These are phyloP conservation scores for Psilocybe tampanensis DNA, from an alignment of 768 basidiomycete species.

Conservation along the genomic window DNA sequence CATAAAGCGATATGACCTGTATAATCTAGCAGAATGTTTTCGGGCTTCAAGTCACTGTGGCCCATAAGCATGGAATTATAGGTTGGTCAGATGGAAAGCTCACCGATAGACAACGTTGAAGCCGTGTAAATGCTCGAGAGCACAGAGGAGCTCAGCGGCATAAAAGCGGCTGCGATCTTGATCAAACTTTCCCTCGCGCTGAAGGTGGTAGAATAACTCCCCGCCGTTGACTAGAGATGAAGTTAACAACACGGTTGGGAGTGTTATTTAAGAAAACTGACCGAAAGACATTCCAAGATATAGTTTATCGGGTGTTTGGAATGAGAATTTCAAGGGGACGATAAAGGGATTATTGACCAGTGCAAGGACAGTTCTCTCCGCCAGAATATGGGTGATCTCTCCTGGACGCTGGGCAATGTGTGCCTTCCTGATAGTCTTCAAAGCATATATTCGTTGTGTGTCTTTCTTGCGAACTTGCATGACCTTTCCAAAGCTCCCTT, in stretches of 20 bases:
- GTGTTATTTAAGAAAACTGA: slow-evolving; percentile 33
- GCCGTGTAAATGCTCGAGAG: slow-evolving; percentile 92
- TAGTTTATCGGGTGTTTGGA: slow-evolving; percentile 96
- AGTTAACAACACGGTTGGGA: neutral
- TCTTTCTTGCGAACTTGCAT: slow-evolving; percentile 99
- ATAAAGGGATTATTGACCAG: slow-evolving; percentile 99
- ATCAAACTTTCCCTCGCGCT: slow-evolving; percentile 96
- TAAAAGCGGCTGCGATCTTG: slow-evolving; percentile 94
- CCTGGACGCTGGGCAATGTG: slow-evolving; percentile 95
- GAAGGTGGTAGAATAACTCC: slow-evolving; percentile 96
- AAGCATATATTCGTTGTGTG: slow-evolving; percentile 94
- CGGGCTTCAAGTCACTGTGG: slow-evolving; percentile 89
- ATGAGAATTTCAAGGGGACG: slow-evolving; percentile 98
- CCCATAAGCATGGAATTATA: neutral
- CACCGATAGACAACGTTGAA: slow-evolving; percentile 99
- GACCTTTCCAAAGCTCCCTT: slow-evolving; percentile 97
- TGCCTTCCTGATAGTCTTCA: slow-evolving; percentile 98
- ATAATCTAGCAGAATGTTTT: slow-evolving; percentile 97
- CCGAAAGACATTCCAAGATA: slow-evolving; percentile 98
- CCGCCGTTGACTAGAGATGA: slow-evolving; percentile 82
- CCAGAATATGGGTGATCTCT: slow-evolving; percentile 97
- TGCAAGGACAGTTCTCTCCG: slow-evolving; percentile 95
- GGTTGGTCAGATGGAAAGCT: slow-evolving; percentile 20
- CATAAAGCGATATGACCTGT: slow-evolving; percentile 98
- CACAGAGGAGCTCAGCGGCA: slow-evolving; percentile 94